Evolutionary conservation across 495 filamentous ascomycete species (phyloP).

Genomic region (Aspergillus hancockii): DNA sequence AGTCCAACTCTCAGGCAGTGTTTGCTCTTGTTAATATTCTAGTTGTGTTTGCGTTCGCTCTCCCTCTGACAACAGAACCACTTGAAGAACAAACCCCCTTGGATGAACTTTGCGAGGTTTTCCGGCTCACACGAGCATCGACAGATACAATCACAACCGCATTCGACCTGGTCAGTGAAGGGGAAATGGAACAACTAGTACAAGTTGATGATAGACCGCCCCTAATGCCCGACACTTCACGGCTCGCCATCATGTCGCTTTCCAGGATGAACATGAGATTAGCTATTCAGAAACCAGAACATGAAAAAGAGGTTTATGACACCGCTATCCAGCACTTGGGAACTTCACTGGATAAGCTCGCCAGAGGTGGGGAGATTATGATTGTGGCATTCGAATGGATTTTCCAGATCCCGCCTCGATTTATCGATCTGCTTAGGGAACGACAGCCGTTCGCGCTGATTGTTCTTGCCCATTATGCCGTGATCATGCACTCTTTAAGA

Average conservation of each 20-base stretch:
- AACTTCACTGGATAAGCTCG: slow-evolving; percentile 30
- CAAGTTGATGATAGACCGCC: slow-evolving; percentile 23
- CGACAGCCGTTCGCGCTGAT: slow-evolving; percentile 56
- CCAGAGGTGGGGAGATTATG: slow-evolving; percentile 38
- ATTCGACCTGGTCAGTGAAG: slow-evolving; percentile 34
- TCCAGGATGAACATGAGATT: slow-evolving; percentile 32
- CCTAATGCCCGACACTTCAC: slow-evolving; percentile 42
- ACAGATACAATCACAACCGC: slow-evolving; percentile 32
- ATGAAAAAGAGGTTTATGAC: slow-evolving; percentile 33
- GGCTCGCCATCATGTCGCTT: slow-evolving; percentile 34
- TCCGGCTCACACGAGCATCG: slow-evolving; percentile 41
- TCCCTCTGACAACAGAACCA: slow-evolving; percentile 27
- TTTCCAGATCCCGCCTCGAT: slow-evolving; percentile 50
- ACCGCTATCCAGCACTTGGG: slow-evolving; percentile 34
- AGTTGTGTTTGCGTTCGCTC: slow-evolving; percentile 47
- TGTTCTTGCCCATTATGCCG: slow-evolving; percentile 52
- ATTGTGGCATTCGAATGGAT: slow-evolving; percentile 50
- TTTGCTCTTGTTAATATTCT: slow-evolving; percentile 49
- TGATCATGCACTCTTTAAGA: slow-evolving; percentile 50
- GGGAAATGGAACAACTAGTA: slow-evolving; percentile 37
- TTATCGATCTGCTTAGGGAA: slow-evolving; percentile 50
- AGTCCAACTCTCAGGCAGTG: slow-evolving; percentile 43
- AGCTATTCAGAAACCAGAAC: slow-evolving; percentile 23
- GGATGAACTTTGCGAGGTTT: slow-evolving; percentile 46
- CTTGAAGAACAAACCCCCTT: slow-evolving; percentile 24